These are phyloP conservation scores for Jacaranda copaia DNA, from an alignment of 257 asterid genomes.

Conservation along the genomic window DNA sequence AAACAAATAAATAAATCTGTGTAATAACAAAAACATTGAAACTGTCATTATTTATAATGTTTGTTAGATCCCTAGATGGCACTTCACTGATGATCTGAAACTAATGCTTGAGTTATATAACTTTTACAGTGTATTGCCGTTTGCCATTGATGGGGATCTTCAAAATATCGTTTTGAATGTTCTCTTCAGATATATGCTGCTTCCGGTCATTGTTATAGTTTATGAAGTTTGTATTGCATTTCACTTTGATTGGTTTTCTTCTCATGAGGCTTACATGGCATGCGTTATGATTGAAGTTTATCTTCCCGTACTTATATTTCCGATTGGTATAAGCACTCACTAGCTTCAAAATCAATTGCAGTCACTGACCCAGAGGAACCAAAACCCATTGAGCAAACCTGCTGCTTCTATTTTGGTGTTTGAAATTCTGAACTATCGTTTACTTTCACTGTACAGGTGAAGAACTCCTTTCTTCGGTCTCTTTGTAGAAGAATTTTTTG, in stretches of 20 bases:
- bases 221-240: conserved; percentile 18
- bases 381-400: conserved; percentile 73
- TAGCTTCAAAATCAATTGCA: conserved; percentile 51
- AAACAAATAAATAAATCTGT: too few species aligned
- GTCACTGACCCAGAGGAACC: conserved; percentile 89
- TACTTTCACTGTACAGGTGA: conserved; percentile 95
- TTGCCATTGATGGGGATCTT: neutral
- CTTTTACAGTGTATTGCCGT: neutral
- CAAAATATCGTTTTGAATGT: conserved; percentile 5
- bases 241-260: neutral
- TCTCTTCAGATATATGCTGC: neutral
- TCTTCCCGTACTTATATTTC: conserved; percentile 18
- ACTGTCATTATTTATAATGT: too few species aligned
- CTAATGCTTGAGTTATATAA: neutral
- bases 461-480: neutral
- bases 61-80: too few species aligned
- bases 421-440: conserved; percentile 93
- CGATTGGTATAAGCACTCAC: conserved; percentile 27
- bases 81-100: neutral
- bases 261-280: conserved; percentile 16
- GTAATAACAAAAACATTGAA: too few species aligned
- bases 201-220: conserved; percentile 21
- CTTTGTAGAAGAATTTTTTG: neutral
- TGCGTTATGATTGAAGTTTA: conserved; percentile 5
- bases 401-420: conserved; percentile 85